Evolutionary conservation across 2,329 filamentous ascomycete species (phyloP), one percentile per base, ranked within the genome.

Genomic region (Saccharata proteae): DNA sequence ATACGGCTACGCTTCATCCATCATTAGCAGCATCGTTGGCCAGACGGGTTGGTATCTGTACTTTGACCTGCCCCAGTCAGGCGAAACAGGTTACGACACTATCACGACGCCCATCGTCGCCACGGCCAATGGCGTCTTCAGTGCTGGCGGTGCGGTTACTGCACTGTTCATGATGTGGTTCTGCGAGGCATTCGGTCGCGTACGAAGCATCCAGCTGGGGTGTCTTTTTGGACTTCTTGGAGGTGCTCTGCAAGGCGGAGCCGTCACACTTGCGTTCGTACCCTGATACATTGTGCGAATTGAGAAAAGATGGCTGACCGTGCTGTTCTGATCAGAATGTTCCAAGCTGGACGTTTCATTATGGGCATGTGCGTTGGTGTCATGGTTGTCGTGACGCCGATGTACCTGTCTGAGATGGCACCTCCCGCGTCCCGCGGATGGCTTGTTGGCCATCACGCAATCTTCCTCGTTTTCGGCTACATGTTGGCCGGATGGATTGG

Each of bases 31-130:
- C 34, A 69, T 64, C 11, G 67, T 69, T 31, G 65, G 65, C 6
- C 64, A 69, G 33, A 62, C 64, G 3, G 64, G 64, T 38, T 69
- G 63, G 62, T 69, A 65, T 40, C 37, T 44, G 12, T 67, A 59
- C 45, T 68, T 69, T 41, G 40, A 61, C 25, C 54, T 69, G 7
- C 64, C 64, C 1, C 38, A 37, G 8, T 45, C 57, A 18, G 60
- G 57, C 9, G 52, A 64, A 33, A 47, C 49, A 0, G 64, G 62
- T 29, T 67, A 67, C 38, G 54, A 44, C n/a, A 51, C 51, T 4
- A 59, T 47, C 16, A 67, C 63, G 1, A 64, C 64, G 0, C 51
- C 58, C 6, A 58, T 56, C 5, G 65, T 67, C 16, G 59, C 62
- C 3, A 65, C 63, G 0, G 61, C 59, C 20, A 67, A 67, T 44